Evolutionary conservation across 768 basidiomycete species (phyloP).

Genomic region (Suillus placidus): DNA sequence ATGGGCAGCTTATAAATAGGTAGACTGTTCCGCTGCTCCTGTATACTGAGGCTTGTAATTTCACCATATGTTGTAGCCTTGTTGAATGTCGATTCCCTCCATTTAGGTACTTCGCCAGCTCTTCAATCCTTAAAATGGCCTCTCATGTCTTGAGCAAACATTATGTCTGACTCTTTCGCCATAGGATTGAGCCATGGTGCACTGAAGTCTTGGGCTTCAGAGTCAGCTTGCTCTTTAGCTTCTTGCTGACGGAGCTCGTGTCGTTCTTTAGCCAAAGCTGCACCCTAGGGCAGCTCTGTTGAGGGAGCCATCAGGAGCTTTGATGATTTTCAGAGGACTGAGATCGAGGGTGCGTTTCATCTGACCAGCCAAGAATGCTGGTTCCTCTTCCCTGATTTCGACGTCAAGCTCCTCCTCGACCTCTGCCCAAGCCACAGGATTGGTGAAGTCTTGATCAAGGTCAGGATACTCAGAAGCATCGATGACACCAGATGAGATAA

Average conservation of each 20-base stretch:
- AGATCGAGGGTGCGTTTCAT: conserved; percentile 94
- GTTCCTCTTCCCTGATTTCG: conserved; percentile 96
- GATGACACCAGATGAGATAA: conserved; percentile 93
- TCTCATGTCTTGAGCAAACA: conserved; percentile 93
- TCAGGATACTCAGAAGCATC: conserved; percentile 94
- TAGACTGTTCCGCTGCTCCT: conserved; percentile 88
- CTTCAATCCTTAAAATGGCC: conserved; percentile 82
- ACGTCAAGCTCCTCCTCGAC: conserved; percentile 97
- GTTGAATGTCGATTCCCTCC: conserved; percentile 93
- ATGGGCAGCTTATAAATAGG: conserved; percentile 99
- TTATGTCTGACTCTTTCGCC: conserved; percentile 81
- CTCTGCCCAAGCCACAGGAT: conserved; percentile 77
- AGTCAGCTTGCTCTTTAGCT: conserved; percentile 90
- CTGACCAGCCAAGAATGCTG: conserved; percentile 93
- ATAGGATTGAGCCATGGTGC: conserved; percentile 99
- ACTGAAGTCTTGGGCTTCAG: conserved; percentile 91
- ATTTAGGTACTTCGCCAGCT: conserved; percentile 80
- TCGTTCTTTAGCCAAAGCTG: conserved; percentile 92
- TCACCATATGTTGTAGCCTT: conserved; percentile 96
- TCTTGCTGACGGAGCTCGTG: conserved; percentile 94
- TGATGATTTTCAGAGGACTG: conserved; percentile 97
- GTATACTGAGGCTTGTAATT: conserved; percentile 86
- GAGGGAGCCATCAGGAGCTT: conserved; percentile 96
- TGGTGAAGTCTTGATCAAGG: conserved; percentile 81
- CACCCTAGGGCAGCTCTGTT: conserved; percentile 97